phyloP scores from a whole-genome alignment of 164 flowering plant genomes.

The Macadamia tetraphylla region DNA sequence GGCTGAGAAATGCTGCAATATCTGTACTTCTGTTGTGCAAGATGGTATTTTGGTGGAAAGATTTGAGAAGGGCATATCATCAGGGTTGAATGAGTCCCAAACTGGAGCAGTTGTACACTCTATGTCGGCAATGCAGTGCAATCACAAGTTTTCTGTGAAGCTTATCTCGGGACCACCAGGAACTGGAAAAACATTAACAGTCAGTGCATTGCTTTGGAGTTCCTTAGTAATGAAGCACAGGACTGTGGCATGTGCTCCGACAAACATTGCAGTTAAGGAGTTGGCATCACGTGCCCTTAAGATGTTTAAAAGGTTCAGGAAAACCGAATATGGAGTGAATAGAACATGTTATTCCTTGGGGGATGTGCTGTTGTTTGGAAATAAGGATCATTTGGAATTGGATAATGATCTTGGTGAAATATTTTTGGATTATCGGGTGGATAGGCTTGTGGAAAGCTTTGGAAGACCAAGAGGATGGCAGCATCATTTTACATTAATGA shows the following conservation, averaged over 20 bases:
- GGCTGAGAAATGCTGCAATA: conserved; percentile 25
- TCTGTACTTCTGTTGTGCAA: conserved; percentile 18
- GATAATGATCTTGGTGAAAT: conserved; percentile 39
- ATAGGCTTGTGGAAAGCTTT: conserved; percentile 40
- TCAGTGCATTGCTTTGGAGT: conserved; percentile 32
- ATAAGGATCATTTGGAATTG: conserved; percentile 37
- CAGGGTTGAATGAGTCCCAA: conserved; percentile 55
- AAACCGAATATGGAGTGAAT: not conserved
- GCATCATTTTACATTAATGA: conserved; percentile 28
- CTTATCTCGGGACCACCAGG: conserved; percentile 89
- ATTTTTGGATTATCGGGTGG: conserved; percentile 53
- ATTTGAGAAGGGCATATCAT: conserved; percentile 2
- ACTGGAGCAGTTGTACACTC: conserved; percentile 32
- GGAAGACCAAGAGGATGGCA: conserved; percentile 42
- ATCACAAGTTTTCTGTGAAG: conserved; percentile 33
- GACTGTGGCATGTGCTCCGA: conserved; percentile 65
- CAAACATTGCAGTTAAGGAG: conserved; percentile 62
- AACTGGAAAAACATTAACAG: conserved; percentile 73
- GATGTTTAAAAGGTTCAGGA: conserved; percentile 26
- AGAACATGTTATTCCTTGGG: conserved; percentile 31
- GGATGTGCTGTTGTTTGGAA: conserved; percentile 66
- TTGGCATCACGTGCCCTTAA: conserved; percentile 46
- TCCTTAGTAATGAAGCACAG: conserved; percentile 34
- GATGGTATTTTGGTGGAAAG: conserved; percentile 5
- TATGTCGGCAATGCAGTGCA: conserved; percentile 24